Base-by-base conservation (phyloP, 345 rosid genomes). In the Theobroma cacao region DNA sequence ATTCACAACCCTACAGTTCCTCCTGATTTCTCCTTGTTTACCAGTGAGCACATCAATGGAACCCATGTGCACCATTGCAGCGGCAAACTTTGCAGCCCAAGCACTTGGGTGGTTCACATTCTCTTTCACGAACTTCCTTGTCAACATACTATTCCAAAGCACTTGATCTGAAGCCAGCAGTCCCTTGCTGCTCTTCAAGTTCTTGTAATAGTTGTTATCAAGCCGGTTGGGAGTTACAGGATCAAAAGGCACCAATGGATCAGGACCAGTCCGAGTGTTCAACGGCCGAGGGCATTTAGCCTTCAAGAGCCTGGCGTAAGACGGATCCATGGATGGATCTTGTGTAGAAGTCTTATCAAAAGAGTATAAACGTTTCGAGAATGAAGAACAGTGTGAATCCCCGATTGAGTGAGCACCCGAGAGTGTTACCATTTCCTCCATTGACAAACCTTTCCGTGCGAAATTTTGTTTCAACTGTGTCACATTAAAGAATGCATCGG, bases 271-370 rank as follows among this genome's bases (percentile, higher is more conserved):
- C 33, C n/a, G 2, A 6, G 14, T 20, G 48, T 41, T 67, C 9
- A 90, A 81, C 8, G 72, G 50, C 1, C 11, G 50, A 1, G 72
- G 50, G 31, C 72, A 67, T 41, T 67, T 38, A 9, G 47, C 7
- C 15, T 67, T 67, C 52, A 38, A 41, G 30, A 8, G 20, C 20
- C 6, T 40, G 31, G 52, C 72, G 14, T 36, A 67, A n/a, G 28
- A 36, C 36, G 78, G 79, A n/a, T 89, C 85, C 80, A 91, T 90
- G 84, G 80, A 88, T 52, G 80, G 84, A 50, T 91, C 92, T 31
- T 89, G 0, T 1, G 11, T 28, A 24, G 5, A n/a, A 15, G 71
- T 66, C 28, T 17, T 3, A 12, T 67, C 18, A 22, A 67, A 67
- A 14, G 72, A 40, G 28, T 67, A 67, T 4, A 67, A 14, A 38